These are phyloP conservation scores for Salix caprea DNA, from an alignment of 345 rosid species.

Conservation along the genomic window DNA sequence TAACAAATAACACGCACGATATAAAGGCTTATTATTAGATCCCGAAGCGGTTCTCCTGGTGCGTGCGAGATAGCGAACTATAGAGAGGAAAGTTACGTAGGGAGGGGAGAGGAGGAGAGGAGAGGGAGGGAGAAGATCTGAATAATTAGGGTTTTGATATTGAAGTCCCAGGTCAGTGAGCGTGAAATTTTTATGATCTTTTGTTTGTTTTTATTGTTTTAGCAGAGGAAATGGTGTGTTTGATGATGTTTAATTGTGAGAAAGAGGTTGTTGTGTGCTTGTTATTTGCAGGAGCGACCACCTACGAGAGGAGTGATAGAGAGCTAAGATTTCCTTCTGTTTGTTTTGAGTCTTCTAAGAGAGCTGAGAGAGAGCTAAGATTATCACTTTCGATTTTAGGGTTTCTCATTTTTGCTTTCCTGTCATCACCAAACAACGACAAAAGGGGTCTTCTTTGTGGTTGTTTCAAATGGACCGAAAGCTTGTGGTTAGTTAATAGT, in stretches of 20 bases:
- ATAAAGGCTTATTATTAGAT: not conserved
- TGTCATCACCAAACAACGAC: not conserved
- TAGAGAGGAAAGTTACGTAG: not conserved
- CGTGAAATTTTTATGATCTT: not conserved
- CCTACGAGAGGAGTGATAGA: constrained; percentile 51
- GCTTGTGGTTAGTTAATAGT: constrained; percentile 62
- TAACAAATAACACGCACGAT: too few relatives aligned
- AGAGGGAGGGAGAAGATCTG: not conserved
- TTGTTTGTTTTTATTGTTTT: not conserved
- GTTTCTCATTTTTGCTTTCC: constrained; percentile 21
- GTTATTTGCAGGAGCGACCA: constrained; percentile 57
- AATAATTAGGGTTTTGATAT: constrained; percentile 20
- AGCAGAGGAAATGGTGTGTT: constrained; percentile 35
- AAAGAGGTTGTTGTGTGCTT: constrained; percentile 62
- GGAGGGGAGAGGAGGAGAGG: constrained; percentile 1
- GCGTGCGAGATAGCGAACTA: not conserved
- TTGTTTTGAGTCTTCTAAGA: constrained; percentile 4
- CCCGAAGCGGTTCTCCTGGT: not conserved
- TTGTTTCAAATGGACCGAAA: constrained; percentile 55
- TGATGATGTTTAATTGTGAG: constrained; percentile 64
- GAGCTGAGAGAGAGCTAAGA: constrained; percentile 18
- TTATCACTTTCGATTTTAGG: constrained; percentile 44
- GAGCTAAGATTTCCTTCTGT: constrained; percentile 11
- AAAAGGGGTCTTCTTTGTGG: not conserved
- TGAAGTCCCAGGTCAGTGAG: constrained; percentile 18